These are phyloP conservation scores for Atalantia buxifolia DNA, from an alignment of 345 rosid species.

Conservation along the genomic window DNA sequence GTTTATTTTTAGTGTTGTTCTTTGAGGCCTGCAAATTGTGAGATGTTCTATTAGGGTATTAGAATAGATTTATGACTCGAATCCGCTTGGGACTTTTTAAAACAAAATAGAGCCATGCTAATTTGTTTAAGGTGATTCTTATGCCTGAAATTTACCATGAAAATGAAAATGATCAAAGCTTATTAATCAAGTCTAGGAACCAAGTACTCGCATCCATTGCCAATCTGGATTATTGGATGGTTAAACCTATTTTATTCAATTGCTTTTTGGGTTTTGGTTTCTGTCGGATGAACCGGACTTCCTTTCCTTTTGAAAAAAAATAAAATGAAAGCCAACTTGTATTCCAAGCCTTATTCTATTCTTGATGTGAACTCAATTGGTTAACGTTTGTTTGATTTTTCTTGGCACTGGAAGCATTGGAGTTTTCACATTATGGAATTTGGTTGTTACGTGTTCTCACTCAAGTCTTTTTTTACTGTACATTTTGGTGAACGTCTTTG, in stretches of 20 bases:
- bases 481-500: background rate
- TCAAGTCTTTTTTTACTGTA: background rate
- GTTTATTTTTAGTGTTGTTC: too few relatives aligned
- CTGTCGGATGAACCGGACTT: background rate
- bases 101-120: too few relatives aligned
- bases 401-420: background rate
- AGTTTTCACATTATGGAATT: background rate
- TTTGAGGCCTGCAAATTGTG: too few relatives aligned
- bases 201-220: background rate
- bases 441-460: background rate
- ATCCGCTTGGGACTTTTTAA: too few relatives aligned
- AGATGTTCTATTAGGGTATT: too few relatives aligned
- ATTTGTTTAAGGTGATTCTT: background rate
- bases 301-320: background rate
- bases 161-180: background rate
- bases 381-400: background rate
- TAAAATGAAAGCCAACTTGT: background rate
- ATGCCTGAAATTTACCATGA: background rate
- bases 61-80: too few relatives aligned
- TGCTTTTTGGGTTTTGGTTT: background rate
- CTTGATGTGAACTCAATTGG: background rate
- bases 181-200: too few relatives aligned
- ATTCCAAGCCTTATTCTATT: background rate
- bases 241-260: background rate
- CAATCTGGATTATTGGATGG: background rate